These are phyloP conservation scores for Globisporangium emineosum DNA, from an alignment of 352 stramenopile genomes.

Conservation along the genomic window DNA sequence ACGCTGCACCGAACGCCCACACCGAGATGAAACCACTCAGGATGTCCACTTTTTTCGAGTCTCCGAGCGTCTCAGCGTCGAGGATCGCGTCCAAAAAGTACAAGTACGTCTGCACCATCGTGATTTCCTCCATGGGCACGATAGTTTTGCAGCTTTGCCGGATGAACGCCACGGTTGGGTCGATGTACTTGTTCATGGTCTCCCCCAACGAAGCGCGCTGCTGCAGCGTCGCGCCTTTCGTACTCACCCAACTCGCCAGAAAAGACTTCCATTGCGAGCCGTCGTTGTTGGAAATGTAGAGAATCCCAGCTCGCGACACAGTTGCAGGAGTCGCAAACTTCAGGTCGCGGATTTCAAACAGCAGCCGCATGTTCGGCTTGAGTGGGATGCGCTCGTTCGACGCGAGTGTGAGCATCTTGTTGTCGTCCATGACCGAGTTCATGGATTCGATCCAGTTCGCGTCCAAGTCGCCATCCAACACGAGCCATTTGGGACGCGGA, in stretches of 20 bases:
- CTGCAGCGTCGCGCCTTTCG: conserved; percentile 51
- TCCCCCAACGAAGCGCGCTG: conserved; percentile 57
- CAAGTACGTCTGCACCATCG: conserved; percentile 88
- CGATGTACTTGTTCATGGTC: conserved; percentile 86
- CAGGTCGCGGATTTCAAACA: conserved; percentile 96
- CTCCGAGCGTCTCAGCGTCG: conserved; percentile 57
- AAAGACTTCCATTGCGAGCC: conserved; percentile 92
- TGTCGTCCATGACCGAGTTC: conserved; percentile 91
- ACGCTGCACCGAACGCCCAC: conserved; percentile 89
- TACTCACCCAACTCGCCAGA: conserved; percentile 89
- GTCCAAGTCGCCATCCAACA: conserved; percentile 91
- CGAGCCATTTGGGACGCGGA: conserved; percentile 90
- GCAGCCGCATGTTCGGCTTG: conserved; percentile 92
- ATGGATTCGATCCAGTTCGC: conserved; percentile 90
- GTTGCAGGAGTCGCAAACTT: conserved; percentile 94
- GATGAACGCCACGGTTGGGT: conserved; percentile 82
- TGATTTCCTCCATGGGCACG: conserved; percentile 90
- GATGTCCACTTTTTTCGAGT: conserved; percentile 72
- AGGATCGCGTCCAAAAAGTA: conserved; percentile 90
- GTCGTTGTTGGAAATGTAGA: conserved; percentile 92
- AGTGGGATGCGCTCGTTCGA: conserved; percentile 96
- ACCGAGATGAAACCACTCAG: conserved; percentile 91
- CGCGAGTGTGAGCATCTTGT: conserved; percentile 87
- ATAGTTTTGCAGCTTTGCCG: conserved; percentile 86
- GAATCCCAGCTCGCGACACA: conserved; percentile 92